Base-by-base conservation (phyloP, 768 basidiomycete species). In the Boletus reticuloceps region DNA sequence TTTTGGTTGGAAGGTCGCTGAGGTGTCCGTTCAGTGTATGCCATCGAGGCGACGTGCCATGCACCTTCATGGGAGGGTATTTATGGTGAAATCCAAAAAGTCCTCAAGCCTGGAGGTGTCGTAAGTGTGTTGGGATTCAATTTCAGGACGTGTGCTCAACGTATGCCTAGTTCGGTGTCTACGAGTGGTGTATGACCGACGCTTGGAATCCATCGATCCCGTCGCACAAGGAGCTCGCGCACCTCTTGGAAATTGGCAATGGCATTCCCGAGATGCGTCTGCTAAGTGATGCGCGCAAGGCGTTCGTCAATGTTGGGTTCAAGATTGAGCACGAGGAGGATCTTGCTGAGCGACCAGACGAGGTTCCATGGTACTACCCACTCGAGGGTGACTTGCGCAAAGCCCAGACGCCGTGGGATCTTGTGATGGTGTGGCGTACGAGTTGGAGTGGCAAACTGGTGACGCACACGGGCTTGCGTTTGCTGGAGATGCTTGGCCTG, bases 111-210 rank as follows among this genome's bases (percentile, higher is more conserved):
- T 1, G 96, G 95, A 75, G 96, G 96, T 59, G 78, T 90, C 20
- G 94, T 95, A 68, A 70, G 91, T 82, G 29, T 53, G 45, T n/a
- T 20, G 22, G 7, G 4, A 2, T 42, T 58, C 5, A 19, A 12
- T 27, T 49, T 7, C 5, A 6, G 6, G 46, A 5, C 44, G 34
- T n/a, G 46, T 2, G 58, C 61, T 56, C 3, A 56, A 27, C 6
- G 45, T 32, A 42, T 38, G 48, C 39, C 1, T 58, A 95, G 90
- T 97, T 97, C 72, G 96, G 95, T 67, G 90, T 98, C 37, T 99
- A 98, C 74, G 97, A 98, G 71, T 99, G 96, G 96, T 88, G 86
- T 73, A 98, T 99, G 97, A 98, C 97, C 19, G 94, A 98, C 71
- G 69, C 73, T 4, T 95, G 95, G 91, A 89, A 98, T 73, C 82